These are phyloP conservation scores for Leucocoprinus leucothites DNA, from an alignment of 768 basidiomycete species.

Conservation along the genomic window DNA sequence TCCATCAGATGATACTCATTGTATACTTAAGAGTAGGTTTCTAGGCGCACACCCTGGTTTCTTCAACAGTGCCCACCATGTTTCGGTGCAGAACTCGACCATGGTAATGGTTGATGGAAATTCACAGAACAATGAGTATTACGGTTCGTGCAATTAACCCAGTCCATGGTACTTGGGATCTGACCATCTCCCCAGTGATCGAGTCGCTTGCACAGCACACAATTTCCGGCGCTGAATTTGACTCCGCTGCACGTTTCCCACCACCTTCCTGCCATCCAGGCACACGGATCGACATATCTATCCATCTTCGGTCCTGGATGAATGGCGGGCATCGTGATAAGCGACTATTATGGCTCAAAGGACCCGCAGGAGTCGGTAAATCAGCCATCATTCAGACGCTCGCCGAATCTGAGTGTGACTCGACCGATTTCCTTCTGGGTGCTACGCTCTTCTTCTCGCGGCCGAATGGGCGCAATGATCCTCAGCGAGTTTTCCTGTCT, in stretches of 20 bases:
- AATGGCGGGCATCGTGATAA: not conserved
- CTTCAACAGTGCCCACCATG: too few relatives aligned
- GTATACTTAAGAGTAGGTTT: too few relatives aligned
- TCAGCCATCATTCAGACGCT: slow-evolving; percentile 10
- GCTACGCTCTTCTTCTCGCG: slow-evolving; percentile 22
- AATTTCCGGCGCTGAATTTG: slow-evolving; percentile 4
- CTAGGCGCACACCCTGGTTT: too few relatives aligned
- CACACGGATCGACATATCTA: not conserved
- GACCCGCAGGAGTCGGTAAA: slow-evolving; percentile 8
- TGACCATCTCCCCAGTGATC: too few relatives aligned
- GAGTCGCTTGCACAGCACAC: not conserved
- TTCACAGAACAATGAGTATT: too few relatives aligned
- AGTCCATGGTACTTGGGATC: too few relatives aligned
- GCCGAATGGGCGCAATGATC: not conserved
- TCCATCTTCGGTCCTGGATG: not conserved
- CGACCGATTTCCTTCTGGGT: not conserved
- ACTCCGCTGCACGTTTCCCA: slow-evolving; percentile 4
- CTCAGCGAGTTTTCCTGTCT: slow-evolving; percentile 16
- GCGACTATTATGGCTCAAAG: not conserved
- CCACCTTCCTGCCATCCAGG: slow-evolving; percentile 4
- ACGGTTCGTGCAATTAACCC: too few relatives aligned
- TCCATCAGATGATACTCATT: too few relatives aligned
- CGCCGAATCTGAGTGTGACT: not conserved
- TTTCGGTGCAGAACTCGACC: too few relatives aligned
- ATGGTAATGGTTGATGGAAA: too few relatives aligned